phyloP scores from a whole-genome alignment of 345 rosid genomes.

The Erucastrum elatum region DNA sequence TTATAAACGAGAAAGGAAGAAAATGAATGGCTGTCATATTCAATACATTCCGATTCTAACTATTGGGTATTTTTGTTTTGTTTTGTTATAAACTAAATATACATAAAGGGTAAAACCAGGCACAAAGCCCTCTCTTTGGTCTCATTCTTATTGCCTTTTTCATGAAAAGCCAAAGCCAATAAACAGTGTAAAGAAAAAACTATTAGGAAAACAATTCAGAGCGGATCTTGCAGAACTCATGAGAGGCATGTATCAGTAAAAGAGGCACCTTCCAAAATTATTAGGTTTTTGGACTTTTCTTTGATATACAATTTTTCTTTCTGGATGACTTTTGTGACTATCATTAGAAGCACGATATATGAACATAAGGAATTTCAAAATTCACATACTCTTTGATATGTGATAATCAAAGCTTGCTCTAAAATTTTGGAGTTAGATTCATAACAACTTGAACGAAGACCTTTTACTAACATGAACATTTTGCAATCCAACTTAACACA shows the following conservation, averaged over 20 bases:
- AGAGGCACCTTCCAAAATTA: constrained; percentile 26
- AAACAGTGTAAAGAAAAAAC: constrained; percentile 36
- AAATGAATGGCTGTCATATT: constrained; percentile 18
- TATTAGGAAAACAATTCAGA: constrained; percentile 27
- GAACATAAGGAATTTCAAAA: not conserved
- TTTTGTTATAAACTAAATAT: constrained; percentile 14
- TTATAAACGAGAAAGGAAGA: not conserved
- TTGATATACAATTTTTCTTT: not conserved
- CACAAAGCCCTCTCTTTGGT: constrained; percentile 37
- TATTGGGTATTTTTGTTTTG: constrained; percentile 25
- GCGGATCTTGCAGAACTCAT: constrained; percentile 32
- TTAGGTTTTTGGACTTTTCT: constrained; percentile 32
- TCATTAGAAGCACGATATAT: not conserved
- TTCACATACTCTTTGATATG: not conserved
- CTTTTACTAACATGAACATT: not conserved
- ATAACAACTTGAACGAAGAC: not conserved
- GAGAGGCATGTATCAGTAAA: constrained; percentile 39
- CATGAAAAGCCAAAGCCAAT: constrained; percentile 41
- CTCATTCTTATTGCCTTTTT: constrained; percentile 41
- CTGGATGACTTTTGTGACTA: not conserved
- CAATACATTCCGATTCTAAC: constrained; percentile 45
- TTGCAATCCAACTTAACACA: not conserved
- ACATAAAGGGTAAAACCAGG: constrained; percentile 37
- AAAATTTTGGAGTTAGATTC: not conserved
- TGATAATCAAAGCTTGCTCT: not conserved